phyloP scores from a whole-genome alignment of 2,329 filamentous ascomycete genomes.

The Ampelomyces quisqualis region DNA sequence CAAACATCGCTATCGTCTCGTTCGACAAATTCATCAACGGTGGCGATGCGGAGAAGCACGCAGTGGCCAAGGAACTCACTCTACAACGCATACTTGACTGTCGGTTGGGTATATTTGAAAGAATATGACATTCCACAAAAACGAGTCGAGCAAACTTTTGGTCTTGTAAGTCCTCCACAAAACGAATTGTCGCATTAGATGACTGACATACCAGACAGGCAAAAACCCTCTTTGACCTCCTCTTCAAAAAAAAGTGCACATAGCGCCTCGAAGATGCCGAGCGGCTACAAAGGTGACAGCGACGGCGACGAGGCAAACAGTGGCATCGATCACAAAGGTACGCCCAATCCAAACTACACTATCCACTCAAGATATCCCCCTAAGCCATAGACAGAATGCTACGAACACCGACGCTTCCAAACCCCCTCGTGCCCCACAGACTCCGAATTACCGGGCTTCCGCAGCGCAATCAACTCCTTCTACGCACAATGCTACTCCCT shows the following conservation, averaged over 20 bases:
- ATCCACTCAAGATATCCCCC: not conserved
- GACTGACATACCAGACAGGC: slow-evolving; percentile 18
- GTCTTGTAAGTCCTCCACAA: slow-evolving; percentile 20
- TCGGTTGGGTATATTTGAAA: slow-evolving; percentile 48
- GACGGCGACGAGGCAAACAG: slow-evolving; percentile 42
- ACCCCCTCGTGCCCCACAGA: slow-evolving; percentile 23
- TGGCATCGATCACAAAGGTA: slow-evolving; percentile 28
- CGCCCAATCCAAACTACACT: too few relatives aligned
- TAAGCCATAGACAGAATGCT: slow-evolving; percentile 13
- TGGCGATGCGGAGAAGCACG: slow-evolving; percentile 17
- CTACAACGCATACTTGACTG: slow-evolving; percentile 42
- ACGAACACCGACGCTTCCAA: slow-evolving; percentile 25
- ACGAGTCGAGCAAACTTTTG: slow-evolving; percentile 33
- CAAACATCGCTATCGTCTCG: slow-evolving; percentile 26
- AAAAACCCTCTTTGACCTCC: slow-evolving; percentile 42
- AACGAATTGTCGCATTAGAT: not conserved
- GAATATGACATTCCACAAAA: slow-evolving; percentile 44
- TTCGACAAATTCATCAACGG: slow-evolving; percentile 30
- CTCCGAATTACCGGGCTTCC: slow-evolving; percentile 26
- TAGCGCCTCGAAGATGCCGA: slow-evolving; percentile 43
- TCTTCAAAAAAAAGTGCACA: slow-evolving; percentile 33
- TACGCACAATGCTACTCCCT: slow-evolving; percentile 25
- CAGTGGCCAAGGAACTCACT: slow-evolving; percentile 37
- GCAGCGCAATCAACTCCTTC: slow-evolving; percentile 25
- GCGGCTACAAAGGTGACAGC: slow-evolving; percentile 45